Evolutionary conservation across 768 basidiomycete genomes (phyloP).

Genomic region (Leccinum variicolor): DNA sequence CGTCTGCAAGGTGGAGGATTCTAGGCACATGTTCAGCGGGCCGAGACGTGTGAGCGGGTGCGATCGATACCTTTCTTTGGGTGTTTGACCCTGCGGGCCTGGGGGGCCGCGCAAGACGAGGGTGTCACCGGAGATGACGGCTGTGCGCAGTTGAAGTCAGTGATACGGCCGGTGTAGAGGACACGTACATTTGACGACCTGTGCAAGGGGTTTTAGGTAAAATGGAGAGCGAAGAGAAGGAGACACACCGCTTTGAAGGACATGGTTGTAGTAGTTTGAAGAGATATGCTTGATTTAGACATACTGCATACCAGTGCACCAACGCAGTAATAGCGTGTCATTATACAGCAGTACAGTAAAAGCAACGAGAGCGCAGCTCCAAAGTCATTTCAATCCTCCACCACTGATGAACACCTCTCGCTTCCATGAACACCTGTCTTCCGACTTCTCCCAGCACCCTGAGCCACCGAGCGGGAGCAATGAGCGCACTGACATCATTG

Average conservation of each 20-base stretch:
- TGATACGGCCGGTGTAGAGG: neutral
- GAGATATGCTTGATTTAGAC: too few species aligned
- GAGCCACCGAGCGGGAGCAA: slow-evolving; percentile 1
- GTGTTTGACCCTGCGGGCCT: slow-evolving; percentile 79
- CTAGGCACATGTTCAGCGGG: slow-evolving; percentile 37
- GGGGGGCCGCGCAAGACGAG: slow-evolving; percentile 76
- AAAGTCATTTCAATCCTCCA: slow-evolving; percentile 2
- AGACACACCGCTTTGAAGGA: slow-evolving; percentile 71
- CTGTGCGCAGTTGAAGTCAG: slow-evolving; percentile 38
- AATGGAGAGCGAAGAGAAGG: neutral
- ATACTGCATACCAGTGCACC: too few species aligned
- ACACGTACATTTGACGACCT: slow-evolving; percentile 62
- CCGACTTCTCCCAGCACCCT: slow-evolving; percentile 14
- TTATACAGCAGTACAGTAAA: slow-evolving; percentile 12
- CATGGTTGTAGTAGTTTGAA: slow-evolving; percentile 32
- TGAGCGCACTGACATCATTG: slow-evolving; percentile 31
- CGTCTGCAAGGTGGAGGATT: slow-evolving; percentile 85
- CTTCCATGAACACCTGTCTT: slow-evolving; percentile 30
- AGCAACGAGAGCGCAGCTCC: slow-evolving; percentile 5
- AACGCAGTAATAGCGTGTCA: too few species aligned
- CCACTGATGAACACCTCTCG: slow-evolving; percentile 26
- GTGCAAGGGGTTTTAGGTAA: neutral
- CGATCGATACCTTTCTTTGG: slow-evolving; percentile 75
- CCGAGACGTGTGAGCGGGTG: neutral
- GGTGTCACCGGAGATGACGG: slow-evolving; percentile 88